phyloP scores from a whole-genome alignment of 257 asterid species.

The Leptodermis oblonga region DNA sequence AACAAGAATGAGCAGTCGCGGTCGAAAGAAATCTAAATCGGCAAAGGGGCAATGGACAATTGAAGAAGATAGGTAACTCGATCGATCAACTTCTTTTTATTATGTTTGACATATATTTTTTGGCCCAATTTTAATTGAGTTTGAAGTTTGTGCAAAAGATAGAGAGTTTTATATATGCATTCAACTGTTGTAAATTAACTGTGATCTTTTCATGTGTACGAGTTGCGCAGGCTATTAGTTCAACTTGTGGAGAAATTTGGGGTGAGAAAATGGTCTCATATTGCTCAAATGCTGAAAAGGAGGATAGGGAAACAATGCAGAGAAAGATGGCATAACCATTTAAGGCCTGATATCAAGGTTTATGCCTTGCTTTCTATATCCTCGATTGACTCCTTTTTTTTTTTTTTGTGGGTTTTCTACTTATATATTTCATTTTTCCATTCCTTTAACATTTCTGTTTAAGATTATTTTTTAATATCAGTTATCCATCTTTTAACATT shows the following conservation, averaged over 20 bases:
- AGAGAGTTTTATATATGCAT: neutral
- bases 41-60: conserved; percentile 89
- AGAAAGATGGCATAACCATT: conserved; percentile 95
- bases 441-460: too few species aligned
- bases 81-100: too few species aligned
- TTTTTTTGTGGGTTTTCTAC: too few species aligned
- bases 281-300: conserved; percentile 68
- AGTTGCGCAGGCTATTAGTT: conserved; percentile 43
- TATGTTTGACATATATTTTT: neutral
- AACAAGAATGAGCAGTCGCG: conserved; percentile 22
- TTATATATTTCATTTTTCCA: too few species aligned
- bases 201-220: neutral
- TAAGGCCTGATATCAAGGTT: conserved; percentile 84
- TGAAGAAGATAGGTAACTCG: conserved; percentile 55
- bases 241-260: conserved; percentile 71
- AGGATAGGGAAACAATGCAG: conserved; percentile 94
- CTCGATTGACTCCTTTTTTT: neutral
- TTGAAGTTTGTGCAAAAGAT: neutral
- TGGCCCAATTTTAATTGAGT: neutral
- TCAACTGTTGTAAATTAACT: too few species aligned
- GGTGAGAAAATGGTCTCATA: conserved; percentile 75
- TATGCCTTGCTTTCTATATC: neutral
- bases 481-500: too few species aligned
- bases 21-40: conserved; percentile 39
- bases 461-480: too few species aligned